Evolutionary conservation across 768 basidiomycete species (phyloP), one percentile per base, ranked within the genome.

Genomic region (Phaeotremella skinneri): DNA sequence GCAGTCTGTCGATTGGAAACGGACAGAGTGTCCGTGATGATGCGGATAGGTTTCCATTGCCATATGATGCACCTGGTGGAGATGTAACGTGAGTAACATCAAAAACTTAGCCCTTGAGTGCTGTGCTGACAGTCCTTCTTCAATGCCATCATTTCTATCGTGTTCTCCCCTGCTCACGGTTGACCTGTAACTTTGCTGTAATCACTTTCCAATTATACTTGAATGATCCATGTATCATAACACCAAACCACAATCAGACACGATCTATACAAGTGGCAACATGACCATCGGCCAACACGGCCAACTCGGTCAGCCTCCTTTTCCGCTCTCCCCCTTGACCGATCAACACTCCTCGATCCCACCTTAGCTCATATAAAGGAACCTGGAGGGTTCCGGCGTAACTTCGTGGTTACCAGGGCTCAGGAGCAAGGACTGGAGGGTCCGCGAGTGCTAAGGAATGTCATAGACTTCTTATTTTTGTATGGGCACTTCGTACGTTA

Each of bases 401-500:
- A 93, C 76, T 96, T 90, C 75, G 81, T 97, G 6, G 79, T 87
- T 29, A 76, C 88, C 56, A 84, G 83, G 49, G 86, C 89, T 2
- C 83, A 82, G 49, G 87, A 87, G 61, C 83, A 86, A 58, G 85
- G 85, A 7, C 70, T 76, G 21, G 83, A 83, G 41, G 86, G 87
- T 60, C 79, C 79, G 0, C 68, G 70, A 49, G 80, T 91, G 59
- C 75, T 83, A 29, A 87, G 87, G 69, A 93, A 90, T 71, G 93
- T 94, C 62, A 88, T 97, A 60, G 92, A 97, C 69, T 99, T 99
- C 76, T 79, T 99, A 45, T 88, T 88, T 69, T 81, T 98, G 25
- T 99, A 90, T 70, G 96, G 96, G 3, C 94, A 98, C 76, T 97
- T 96, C 72, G 94, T 93, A 72, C 79, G 92, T 81, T 29, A 52